Conservation (phyloP, 75 land plant genomes). For the Cunninghamia lanceolata region DNA sequence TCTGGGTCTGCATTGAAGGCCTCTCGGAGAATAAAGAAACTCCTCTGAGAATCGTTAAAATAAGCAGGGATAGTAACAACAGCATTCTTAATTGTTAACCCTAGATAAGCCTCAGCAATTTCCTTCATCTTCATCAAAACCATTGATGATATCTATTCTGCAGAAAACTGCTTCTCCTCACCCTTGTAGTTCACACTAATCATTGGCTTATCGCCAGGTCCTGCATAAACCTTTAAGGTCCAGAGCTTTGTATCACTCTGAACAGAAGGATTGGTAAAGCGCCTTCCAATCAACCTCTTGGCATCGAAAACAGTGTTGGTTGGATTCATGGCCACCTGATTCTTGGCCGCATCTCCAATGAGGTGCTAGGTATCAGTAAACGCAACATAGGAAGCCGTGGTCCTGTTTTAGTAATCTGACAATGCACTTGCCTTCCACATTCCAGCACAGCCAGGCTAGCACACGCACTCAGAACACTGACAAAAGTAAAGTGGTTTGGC, state of each 20-base stretch:
- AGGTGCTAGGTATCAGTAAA: conserved; percentile 53
- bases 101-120: no score
- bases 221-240: conserved; percentile 65
- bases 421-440: no score
- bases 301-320: conserved; percentile 68
- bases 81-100: no score
- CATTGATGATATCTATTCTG: conserved; percentile 78
- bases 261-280: conserved; percentile 46
- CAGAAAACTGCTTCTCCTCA: conserved; percentile 61
- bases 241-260: conserved; percentile 63
- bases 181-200: conserved; percentile 62
- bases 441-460: no score
- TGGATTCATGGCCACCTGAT: conserved; percentile 57
- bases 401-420: no score
- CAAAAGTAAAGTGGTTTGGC: no score
- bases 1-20: conserved; percentile 1
- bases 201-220: conserved; percentile 75
- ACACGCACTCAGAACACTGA: no score
- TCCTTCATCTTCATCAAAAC: no score
- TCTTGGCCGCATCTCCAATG: no score
- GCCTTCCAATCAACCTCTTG: conserved; percentile 69
- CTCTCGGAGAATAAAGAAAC: not conserved
- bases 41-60: conserved; percentile 69
- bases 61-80: conserved; percentile 74
- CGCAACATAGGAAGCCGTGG: conserved; percentile 51